Percentiles rank a stretch among this genome's conserved stretches.
phyloP scores from a whole-genome alignment of 257 asterid genomes.

The Misopates orontium region DNA sequence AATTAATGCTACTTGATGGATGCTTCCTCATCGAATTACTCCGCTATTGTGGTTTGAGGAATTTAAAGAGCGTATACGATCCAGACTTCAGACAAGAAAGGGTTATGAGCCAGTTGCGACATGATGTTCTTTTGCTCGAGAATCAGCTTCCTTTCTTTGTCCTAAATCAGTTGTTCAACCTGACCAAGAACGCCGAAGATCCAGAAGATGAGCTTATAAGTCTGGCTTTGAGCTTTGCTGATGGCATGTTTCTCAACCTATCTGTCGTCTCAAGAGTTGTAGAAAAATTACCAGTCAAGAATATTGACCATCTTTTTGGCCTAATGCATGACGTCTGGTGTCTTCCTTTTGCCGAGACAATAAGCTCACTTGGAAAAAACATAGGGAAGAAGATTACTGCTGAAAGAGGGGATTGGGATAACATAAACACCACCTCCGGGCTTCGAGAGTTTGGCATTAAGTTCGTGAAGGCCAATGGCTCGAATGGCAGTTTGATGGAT shows the following conservation, averaged over 20 bases:
- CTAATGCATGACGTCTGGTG: slow-evolving; percentile 12
- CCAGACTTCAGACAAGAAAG: neutral
- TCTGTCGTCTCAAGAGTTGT: neutral
- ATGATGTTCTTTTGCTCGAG: slow-evolving; percentile 18
- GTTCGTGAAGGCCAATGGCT: neutral
- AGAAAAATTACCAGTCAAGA: neutral
- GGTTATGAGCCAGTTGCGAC: slow-evolving; percentile 8
- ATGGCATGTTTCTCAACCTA: neutral
- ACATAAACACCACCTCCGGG: neutral
- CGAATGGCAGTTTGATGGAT: neutral
- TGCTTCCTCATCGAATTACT: slow-evolving; percentile 21
- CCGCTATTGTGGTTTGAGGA: too few species aligned
- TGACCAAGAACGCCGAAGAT: slow-evolving; percentile 1
- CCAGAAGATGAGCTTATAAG: neutral
- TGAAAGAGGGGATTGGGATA: neutral
- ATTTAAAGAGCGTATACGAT: neutral
- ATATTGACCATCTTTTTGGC: slow-evolving; percentile 17
- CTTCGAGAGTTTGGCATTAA: slow-evolving; percentile 8
- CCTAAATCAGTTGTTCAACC: slow-evolving; percentile 16
- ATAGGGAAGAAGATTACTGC: neutral
- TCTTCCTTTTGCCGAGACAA: neutral
- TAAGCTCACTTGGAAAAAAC: neutral
- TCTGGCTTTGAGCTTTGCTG: neutral
- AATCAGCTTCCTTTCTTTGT: slow-evolving; percentile 25
- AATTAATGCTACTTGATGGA: slow-evolving; percentile 16